A percentile compares a stretch with the other conserved stretches of the same genome.
phyloP scores from a whole-genome alignment of 2,329 filamentous ascomycete genomes.

The Microsporum canis region DNA sequence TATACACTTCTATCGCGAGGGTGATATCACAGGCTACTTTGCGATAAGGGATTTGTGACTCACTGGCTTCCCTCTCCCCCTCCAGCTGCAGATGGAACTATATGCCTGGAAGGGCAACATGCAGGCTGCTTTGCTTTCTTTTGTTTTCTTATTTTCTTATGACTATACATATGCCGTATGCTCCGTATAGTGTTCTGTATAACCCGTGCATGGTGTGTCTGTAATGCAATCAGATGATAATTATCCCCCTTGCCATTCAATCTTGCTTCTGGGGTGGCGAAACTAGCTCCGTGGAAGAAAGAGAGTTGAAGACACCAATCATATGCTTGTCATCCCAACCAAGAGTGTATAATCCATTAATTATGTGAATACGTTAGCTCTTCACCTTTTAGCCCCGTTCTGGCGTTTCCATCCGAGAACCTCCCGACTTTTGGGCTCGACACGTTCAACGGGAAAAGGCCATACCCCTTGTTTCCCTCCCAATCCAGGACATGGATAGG shows the following conservation, averaged over 20 bases:
- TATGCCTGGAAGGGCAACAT: background rate
- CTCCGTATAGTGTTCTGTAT: background rate
- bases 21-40: constrained; percentile 1
- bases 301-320: constrained; percentile 1
- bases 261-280: background rate
- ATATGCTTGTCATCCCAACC: background rate
- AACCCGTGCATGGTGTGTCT: background rate
- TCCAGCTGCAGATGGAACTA: background rate
- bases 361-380: background rate
- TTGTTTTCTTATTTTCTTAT: background rate
- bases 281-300: background rate
- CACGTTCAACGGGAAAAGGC: background rate
- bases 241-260: background rate
- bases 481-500: background rate
- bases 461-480: background rate
- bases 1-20: background rate
- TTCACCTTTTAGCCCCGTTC: background rate
- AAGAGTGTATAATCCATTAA: background rate
- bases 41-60: background rate
- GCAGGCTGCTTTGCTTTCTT: background rate
- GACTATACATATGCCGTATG: background rate
- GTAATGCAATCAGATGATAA: constrained; percentile 3
- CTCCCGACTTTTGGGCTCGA: background rate
- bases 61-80: background rate
- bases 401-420: background rate